These are phyloP conservation scores for Chaetothyriales sp. DNA, from an alignment of 2,329 filamentous ascomycete genomes.

Conservation along the genomic window DNA sequence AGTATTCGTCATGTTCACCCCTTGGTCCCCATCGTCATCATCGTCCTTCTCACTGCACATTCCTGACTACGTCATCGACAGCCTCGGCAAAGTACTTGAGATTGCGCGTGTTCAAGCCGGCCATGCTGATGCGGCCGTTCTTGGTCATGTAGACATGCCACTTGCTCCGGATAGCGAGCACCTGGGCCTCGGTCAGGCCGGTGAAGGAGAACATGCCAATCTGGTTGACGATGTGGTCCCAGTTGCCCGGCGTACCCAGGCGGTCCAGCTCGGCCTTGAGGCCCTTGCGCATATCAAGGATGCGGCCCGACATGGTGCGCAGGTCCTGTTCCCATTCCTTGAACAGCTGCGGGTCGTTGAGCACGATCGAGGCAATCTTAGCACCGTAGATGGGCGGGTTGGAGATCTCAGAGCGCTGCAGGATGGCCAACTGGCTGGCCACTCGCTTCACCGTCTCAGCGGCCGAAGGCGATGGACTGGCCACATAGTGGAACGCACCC, in stretches of 20 bases:
- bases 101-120: constrained; percentile 83
- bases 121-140: constrained; percentile 97
- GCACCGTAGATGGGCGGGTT: constrained; percentile 94
- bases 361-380: constrained; percentile 65
- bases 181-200: constrained; percentile 36
- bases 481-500: constrained; percentile 89
- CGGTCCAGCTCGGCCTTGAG: constrained; percentile 69
- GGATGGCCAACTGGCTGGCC: constrained; percentile 74
- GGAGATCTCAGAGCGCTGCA: constrained; percentile 93
- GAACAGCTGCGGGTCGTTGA: constrained; percentile 72
- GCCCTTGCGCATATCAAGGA: constrained; percentile 74
- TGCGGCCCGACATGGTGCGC: constrained; percentile 84
- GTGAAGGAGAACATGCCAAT: constrained; percentile 98
- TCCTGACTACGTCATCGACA: constrained; percentile 61
- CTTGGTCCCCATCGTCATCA: no score
- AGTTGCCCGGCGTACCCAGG: constrained; percentile 71
- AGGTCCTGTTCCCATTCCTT: constrained; percentile 87
- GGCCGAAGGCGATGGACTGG: constrained; percentile 54
- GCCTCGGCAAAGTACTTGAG: constrained; percentile 86
- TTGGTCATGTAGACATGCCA: constrained; percentile 55
- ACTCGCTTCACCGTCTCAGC: constrained; percentile 47
- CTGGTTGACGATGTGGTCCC: constrained; percentile 96
- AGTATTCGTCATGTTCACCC: no score
- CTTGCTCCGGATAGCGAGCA: constrained; percentile 31
- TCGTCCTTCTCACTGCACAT: constrained; percentile 5